These are phyloP conservation scores for Noccaea caerulescens DNA, from an alignment of 345 rosid genomes.

Conservation along the genomic window DNA sequence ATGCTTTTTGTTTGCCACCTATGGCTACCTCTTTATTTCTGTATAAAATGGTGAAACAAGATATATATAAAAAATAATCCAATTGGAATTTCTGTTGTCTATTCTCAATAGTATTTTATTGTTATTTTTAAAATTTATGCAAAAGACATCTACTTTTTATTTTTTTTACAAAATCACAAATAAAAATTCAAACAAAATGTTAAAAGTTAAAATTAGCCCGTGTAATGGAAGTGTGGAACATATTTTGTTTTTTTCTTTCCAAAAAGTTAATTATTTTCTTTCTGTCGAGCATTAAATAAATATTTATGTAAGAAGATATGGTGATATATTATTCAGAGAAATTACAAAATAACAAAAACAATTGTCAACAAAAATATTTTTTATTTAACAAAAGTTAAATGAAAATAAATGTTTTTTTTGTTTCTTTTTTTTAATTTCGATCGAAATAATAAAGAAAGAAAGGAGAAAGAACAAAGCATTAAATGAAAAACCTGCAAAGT, in stretches of 20 bases:
- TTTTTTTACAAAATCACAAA: neutral
- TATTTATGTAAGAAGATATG: neutral
- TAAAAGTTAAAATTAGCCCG: too few relatives aligned
- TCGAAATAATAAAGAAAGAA: neutral
- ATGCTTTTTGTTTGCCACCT: neutral
- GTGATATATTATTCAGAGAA: neutral
- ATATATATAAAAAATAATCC: neutral
- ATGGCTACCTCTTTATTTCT: neutral
- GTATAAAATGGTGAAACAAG: neutral
- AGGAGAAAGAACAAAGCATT: conserved; percentile 35
- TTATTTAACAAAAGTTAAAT: neutral
- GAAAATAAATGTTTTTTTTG: neutral
- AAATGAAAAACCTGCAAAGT: conserved; percentile 47
- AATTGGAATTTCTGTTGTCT: neutral
- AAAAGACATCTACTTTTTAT: neutral
- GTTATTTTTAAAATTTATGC: neutral
- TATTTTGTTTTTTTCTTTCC: too few relatives aligned
- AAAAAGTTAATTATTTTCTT: neutral
- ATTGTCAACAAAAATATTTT: conserved; percentile 6
- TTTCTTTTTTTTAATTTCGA: neutral
- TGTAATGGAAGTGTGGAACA: too few relatives aligned
- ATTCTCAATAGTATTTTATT: neutral
- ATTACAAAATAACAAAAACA: neutral
- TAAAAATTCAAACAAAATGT: neutral
- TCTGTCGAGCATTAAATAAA: neutral